These are phyloP conservation scores for Leccinum insolens DNA, from an alignment of 1,284 basidiomycete species.

Conservation along the genomic window DNA sequence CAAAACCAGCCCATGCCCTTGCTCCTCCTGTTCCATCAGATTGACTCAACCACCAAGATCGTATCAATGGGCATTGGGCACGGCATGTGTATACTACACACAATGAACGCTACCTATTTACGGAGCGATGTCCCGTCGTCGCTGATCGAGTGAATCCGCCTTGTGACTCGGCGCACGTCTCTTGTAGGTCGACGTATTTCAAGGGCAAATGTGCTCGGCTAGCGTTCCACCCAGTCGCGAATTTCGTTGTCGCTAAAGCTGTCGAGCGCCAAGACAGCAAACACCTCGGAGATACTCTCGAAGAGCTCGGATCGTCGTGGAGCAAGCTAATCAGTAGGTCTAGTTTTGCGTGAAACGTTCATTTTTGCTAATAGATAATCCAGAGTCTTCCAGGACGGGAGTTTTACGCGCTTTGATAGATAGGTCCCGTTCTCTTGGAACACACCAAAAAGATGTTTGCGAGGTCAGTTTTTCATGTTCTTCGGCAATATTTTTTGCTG, in stretches of 20 bases:
- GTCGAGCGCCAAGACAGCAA: slow-evolving; percentile 58
- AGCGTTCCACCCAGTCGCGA: slow-evolving; percentile 85
- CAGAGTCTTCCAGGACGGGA: slow-evolving; percentile 62
- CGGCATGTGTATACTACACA: not conserved
- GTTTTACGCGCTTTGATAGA: slow-evolving; percentile 77
- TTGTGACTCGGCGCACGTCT: not conserved
- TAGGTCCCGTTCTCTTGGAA: slow-evolving; percentile 52
- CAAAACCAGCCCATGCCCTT: not conserved
- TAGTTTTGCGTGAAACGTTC: slow-evolving; percentile 23
- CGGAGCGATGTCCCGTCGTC: not conserved
- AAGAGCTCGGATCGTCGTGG: slow-evolving; percentile 59
- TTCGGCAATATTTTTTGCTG: slow-evolving; percentile 3
- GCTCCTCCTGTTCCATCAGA: too few relatives aligned
- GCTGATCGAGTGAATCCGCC: slow-evolving; percentile 2
- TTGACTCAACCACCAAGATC: too few relatives aligned
- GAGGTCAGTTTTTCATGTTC: slow-evolving; percentile 43
- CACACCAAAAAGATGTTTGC: slow-evolving; percentile 44
- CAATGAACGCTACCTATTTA: slow-evolving; percentile 2
- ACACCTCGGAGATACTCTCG: slow-evolving; percentile 61
- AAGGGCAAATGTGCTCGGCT: slow-evolving; percentile 69
- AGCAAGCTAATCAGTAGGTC: slow-evolving; percentile 55
- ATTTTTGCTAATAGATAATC: slow-evolving; percentile 4
- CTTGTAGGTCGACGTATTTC: slow-evolving; percentile 70
- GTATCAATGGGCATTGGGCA: not conserved
- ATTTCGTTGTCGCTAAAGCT: slow-evolving; percentile 86